phyloP scores from a whole-genome alignment of 2,329 filamentous ascomycete genomes.

The Mycocentrospora acerina region DNA sequence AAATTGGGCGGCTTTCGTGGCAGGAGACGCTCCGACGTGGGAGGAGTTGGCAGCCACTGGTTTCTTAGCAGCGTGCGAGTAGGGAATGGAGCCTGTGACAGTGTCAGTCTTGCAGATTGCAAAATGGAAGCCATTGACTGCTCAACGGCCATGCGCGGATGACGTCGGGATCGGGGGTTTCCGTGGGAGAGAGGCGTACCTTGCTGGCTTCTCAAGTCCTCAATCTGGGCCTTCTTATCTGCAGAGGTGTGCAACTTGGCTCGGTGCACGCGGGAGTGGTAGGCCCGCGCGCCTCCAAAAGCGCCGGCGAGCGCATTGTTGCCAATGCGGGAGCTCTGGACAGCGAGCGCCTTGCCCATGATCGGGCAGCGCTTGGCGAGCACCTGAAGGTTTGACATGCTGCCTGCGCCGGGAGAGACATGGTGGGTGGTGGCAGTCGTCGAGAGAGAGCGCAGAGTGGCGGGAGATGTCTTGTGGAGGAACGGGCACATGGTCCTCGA shows the following conservation, averaged over 20 bases:
- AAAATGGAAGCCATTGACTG: background rate
- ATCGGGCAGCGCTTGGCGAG: slow-evolving; percentile 93
- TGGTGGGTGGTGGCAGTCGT: slow-evolving; percentile 67
- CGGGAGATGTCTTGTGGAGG: slow-evolving; percentile 89
- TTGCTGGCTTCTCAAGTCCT: slow-evolving; percentile 49
- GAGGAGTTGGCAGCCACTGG: slow-evolving; percentile 20
- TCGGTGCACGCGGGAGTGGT: slow-evolving; percentile 57
- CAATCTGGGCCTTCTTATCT: slow-evolving; percentile 75
- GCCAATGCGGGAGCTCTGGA: slow-evolving; percentile 64
- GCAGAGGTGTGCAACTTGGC: slow-evolving; percentile 81
- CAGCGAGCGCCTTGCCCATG: slow-evolving; percentile 95
- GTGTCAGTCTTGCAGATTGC: slow-evolving; percentile 13
- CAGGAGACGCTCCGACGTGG: slow-evolving; percentile 48
- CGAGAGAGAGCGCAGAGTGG: slow-evolving; percentile 85
- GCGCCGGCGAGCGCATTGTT: slow-evolving; percentile 50
- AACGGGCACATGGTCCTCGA: slow-evolving; percentile 98
- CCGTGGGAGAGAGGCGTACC: slow-evolving; percentile 41
- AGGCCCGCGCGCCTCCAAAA: slow-evolving; percentile 53
- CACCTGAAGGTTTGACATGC: slow-evolving; percentile 95
- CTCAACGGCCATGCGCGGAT: slow-evolving; percentile 4
- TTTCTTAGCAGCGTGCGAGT: slow-evolving; percentile 31
- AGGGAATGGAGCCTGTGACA: slow-evolving; percentile 29
- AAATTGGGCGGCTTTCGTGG: slow-evolving; percentile 63
- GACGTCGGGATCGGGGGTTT: background rate
- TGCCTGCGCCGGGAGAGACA: slow-evolving; percentile 77